Percentiles rank a stretch among this genome's conserved stretches.
Conservation (phyloP, 805 yeast species). For the Hanseniaspora vineae region DNA sequence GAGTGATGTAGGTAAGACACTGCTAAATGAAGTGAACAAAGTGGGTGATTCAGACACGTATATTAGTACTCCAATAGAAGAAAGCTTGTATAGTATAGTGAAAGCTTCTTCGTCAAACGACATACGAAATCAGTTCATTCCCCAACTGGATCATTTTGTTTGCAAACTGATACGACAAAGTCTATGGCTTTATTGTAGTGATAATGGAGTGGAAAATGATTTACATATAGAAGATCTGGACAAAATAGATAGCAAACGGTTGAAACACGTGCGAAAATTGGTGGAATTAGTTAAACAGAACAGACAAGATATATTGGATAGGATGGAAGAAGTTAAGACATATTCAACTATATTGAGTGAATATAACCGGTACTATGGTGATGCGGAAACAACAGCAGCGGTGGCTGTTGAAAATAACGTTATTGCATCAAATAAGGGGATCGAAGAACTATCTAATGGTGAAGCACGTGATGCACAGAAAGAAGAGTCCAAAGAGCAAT, state of each 20-base stretch:
- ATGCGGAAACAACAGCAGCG: neutral
- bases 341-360: neutral
- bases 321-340: slow-evolving; percentile 8
- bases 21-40: too few species aligned
- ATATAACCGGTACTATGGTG: neutral
- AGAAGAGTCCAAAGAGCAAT: too few species aligned
- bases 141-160: slow-evolving; percentile 30
- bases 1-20: too few species aligned
- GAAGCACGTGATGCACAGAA: too few species aligned
- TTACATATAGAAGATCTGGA: neutral
- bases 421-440: too few species aligned
- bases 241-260: slow-evolving; percentile 6
- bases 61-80: neutral
- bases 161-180: slow-evolving; percentile 28
- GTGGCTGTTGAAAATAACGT: neutral
- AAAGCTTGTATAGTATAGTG: neutral
- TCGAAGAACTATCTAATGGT: too few species aligned
- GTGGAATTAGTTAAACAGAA: slow-evolving; percentile 17
- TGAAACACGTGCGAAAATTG: slow-evolving; percentile 16
- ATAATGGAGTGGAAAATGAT: slow-evolving; percentile 13
- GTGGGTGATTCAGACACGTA: too few species aligned
- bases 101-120: slow-evolving; percentile 11
- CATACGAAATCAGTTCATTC: slow-evolving; percentile 27
- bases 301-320: slow-evolving; percentile 10
- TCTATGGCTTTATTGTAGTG: slow-evolving; percentile 28